These are phyloP conservation scores for Xylaria sp. DNA, from an alignment of 2,329 filamentous ascomycete species.

Conservation along the genomic window DNA sequence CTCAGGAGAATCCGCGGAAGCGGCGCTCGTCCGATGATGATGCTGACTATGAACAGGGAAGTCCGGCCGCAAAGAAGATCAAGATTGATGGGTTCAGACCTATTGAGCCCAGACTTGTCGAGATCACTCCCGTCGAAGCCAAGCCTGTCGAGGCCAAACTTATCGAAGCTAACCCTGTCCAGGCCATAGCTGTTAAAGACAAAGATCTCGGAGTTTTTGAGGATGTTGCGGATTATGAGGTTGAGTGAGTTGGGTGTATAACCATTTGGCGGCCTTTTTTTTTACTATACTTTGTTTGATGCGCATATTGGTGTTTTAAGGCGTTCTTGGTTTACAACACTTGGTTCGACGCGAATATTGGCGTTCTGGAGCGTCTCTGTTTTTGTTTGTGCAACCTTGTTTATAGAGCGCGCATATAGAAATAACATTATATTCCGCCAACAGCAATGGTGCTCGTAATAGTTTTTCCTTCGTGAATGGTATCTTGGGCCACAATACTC, in stretches of 20 bases:
- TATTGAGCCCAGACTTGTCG: too few relatives aligned
- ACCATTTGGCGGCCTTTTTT: not conserved
- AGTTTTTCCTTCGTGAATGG: not conserved
- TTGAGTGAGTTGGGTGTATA: not conserved
- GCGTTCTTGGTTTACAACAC: too few relatives aligned
- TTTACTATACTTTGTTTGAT: not conserved
- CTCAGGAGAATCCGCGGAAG: not conserved
- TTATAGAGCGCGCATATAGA: conserved; percentile 1
- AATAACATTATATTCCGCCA: not conserved
- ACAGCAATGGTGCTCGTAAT: not conserved
- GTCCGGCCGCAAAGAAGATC: too few relatives aligned
- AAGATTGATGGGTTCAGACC: too few relatives aligned
- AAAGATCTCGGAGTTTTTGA: too few relatives aligned
- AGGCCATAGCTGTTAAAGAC: too few relatives aligned
- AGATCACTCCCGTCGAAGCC: too few relatives aligned
- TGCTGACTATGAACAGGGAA: not conserved
- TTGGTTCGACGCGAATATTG: not conserved
- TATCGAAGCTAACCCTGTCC: too few relatives aligned
- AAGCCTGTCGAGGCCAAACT: too few relatives aligned
- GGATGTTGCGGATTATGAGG: too few relatives aligned
- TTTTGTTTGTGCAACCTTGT: conserved; percentile 1
- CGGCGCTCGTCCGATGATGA: not conserved
- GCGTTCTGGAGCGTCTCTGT: not conserved
- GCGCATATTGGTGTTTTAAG: too few relatives aligned
- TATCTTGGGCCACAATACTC: not conserved